Percentiles rank a stretch among this genome's conserved stretches.
Conservation (phyloP, 352 stramenopile genomes). For the Phytophthora gonapodyides region DNA sequence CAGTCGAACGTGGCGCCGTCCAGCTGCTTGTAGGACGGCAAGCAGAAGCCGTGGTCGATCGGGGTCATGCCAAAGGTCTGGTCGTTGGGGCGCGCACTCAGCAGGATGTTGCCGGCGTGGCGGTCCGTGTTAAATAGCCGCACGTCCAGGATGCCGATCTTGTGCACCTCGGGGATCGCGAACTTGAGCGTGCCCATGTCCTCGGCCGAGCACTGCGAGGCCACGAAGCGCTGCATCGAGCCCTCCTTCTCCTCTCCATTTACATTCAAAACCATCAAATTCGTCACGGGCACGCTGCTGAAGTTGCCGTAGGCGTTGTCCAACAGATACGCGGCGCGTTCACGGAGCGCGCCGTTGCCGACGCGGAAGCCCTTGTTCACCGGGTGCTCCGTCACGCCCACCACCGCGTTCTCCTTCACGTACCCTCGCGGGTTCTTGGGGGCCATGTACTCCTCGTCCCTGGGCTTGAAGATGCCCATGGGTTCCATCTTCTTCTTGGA, state of each 20-base stretch:
- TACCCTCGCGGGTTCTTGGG: conserved; percentile 98
- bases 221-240: conserved; percentile 85
- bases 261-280: conserved; percentile 67
- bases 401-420: conserved; percentile 80
- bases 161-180: conserved; percentile 84
- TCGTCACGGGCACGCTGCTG: conserved; percentile 84
- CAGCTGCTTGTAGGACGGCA: conserved; percentile 83
- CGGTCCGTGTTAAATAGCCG: conserved; percentile 91
- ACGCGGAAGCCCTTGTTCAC: conserved; percentile 87
- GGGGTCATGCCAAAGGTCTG: conserved; percentile 84
- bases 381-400: conserved; percentile 80
- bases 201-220: conserved; percentile 83
- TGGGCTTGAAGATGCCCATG: conserved; percentile 96
- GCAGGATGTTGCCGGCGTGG: conserved; percentile 87
- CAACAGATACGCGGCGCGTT: conserved; percentile 84
- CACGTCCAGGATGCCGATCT: conserved; percentile 88
- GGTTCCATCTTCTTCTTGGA: conserved; percentile 32
- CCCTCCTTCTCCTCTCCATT: conserved; percentile 78
- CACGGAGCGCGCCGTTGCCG: conserved; percentile 83
- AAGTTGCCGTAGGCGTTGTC: conserved; percentile 82
- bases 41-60: conserved; percentile 89
- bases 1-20: conserved; percentile 87
- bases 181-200: conserved; percentile 90
- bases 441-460: conserved; percentile 99
- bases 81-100: conserved; percentile 52